Evolutionary conservation across 345 rosid genomes (phyloP).

Genomic region (Adansonia digitata): DNA sequence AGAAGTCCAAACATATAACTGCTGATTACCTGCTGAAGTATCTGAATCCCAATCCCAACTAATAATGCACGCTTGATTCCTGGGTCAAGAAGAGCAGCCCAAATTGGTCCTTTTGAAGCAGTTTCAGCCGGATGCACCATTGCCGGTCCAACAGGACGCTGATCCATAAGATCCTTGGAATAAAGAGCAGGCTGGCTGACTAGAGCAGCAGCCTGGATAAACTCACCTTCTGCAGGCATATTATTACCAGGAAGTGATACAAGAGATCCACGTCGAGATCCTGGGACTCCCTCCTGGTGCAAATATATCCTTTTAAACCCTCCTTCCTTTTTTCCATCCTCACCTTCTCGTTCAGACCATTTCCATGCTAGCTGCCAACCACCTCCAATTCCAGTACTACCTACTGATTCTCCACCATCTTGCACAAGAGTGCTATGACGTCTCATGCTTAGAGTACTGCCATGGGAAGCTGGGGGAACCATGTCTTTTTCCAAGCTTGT

Average conservation of each 20-base stretch:
- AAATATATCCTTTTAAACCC: constrained; percentile 78
- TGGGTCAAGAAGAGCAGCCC: constrained; percentile 83
- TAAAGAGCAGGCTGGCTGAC: constrained; percentile 74
- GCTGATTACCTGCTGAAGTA: constrained; percentile 78
- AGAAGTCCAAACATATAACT: not conserved
- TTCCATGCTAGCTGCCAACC: constrained; percentile 98
- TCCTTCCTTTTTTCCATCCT: constrained; percentile 67
- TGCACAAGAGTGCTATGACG: constrained; percentile 63
- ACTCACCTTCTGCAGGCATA: constrained; percentile 52
- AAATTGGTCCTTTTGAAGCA: constrained; percentile 53
- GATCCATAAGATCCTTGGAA: constrained; percentile 53
- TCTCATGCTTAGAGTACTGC: constrained; percentile 62
- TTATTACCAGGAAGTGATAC: constrained; percentile 64
- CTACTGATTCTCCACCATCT: constrained; percentile 52
- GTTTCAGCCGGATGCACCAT: constrained; percentile 64
- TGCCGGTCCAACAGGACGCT: constrained; percentile 57
- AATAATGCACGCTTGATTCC: constrained; percentile 82
- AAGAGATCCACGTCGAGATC: constrained; percentile 74
- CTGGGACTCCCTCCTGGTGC: constrained; percentile 68
- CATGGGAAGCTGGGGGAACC: constrained; percentile 49
- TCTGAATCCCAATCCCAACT: constrained; percentile 87
- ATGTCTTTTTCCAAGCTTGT: constrained; percentile 78
- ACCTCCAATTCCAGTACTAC: constrained; percentile 84
- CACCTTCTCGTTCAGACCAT: constrained; percentile 66
- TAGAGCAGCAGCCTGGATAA: constrained; percentile 84